phyloP scores from a whole-genome alignment of 345 rosid genomes.

The Salix suchowensis region DNA sequence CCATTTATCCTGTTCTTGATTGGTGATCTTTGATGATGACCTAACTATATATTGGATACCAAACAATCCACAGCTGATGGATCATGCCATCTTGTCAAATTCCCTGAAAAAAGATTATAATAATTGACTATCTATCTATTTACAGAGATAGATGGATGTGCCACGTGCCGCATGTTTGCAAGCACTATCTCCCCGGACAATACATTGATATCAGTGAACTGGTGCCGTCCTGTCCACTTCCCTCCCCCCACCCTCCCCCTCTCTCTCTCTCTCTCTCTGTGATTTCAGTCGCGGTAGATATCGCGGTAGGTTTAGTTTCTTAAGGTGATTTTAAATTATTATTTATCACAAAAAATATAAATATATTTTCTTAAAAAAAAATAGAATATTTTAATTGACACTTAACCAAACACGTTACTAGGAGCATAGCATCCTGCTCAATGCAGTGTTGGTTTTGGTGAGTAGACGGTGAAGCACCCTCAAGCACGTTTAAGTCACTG shows the following conservation, averaged over 20 bases:
- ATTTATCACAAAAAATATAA: no score
- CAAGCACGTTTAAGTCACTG: no score
- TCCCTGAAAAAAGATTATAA: background rate
- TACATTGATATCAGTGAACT: background rate
- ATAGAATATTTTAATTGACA: no score
- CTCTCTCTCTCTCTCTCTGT: no score
- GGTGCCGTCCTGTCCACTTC: background rate
- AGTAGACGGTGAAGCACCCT: no score
- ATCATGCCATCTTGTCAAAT: conserved; percentile 7
- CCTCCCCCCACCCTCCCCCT: background rate
- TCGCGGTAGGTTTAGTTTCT: no score
- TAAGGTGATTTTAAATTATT: no score
- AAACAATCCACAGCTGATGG: conserved; percentile 9
- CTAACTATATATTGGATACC: background rate
- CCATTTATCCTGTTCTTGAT: background rate
- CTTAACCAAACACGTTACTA: no score
- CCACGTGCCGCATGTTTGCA: background rate
- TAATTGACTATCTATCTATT: background rate
- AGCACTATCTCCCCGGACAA: background rate
- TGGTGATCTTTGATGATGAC: conserved; percentile 10
- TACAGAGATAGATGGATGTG: background rate
- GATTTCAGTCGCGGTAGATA: background rate
- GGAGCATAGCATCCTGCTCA: no score
- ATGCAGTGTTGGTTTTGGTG: background rate
- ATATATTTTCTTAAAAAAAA: no score